Evolutionary conservation across 1,284 basidiomycete species (phyloP), one percentile per base, ranked within the genome.

Genomic region (Takashimella tepidaria): DNA sequence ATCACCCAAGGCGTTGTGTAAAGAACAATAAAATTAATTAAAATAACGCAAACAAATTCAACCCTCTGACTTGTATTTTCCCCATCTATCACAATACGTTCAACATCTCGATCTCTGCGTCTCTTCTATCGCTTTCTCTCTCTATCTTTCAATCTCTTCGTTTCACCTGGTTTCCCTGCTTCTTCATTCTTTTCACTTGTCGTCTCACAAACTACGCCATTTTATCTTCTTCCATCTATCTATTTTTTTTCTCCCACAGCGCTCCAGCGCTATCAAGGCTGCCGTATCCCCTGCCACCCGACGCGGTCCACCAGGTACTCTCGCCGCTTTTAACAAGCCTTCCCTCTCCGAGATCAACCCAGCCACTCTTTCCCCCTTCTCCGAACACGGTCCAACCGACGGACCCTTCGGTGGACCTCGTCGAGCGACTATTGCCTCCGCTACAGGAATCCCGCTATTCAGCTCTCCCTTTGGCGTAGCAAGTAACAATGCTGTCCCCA

Each of bases 231-330:
- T n/a, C 31, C 31, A 37, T 16, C 31, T 37, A 37, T 37, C 31
- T 16, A 8, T 37, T 37, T 8, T 8, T 8, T 8, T 12, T n/a
- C 26, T 10, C 3, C 8, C 37, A 5, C 43, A 57, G 55, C 51
- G 55, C 13, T 47, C 51, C 16, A 46, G 44, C 16, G 42, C 50
- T 1, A 16, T 26, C 31, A 25, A 49, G 27, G 41, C 43, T 11
- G n/a, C 50, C 4, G 13, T 21, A 20, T 52, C 55, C 12, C 49
- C 54, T 13, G 47, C 48, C 12, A 44, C 51, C 3, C 49, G 53
- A 10, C 41, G 44, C 24, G 89, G 55, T 79, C 93, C 54, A 87
- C 92, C 70, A 84, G 92, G 69, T 87, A 93, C 69, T 81, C 87
- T 55, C 79, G 82, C 47, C 81, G 85, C 60, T 82, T 83, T 48